Base-by-base conservation (phyloP, 345 rosid genomes). In the Pistacia vera region DNA sequence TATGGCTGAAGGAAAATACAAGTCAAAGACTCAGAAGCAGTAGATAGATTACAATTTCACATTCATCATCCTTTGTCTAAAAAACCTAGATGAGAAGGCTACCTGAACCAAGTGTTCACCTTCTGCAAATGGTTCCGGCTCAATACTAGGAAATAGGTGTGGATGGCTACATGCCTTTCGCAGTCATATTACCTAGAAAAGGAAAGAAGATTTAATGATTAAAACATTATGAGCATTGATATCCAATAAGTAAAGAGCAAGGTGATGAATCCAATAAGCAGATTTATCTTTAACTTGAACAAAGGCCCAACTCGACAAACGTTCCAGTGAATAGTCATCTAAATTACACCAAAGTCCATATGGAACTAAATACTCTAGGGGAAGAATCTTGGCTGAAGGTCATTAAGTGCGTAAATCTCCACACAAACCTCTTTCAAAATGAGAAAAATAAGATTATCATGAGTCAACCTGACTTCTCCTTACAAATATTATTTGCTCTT, bases 21-120 rank as follows among this genome's bases (percentile, higher is more conserved):
- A 80, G 28, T 41, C 17, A 30, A 8, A 48, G 63, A 69, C 49
- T 63, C 60, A 67, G 72, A 66, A 16, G 22, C 71, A 48, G 33
- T 7, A 7, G 17, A 61, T 3, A 30, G 28, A 4, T 33, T 25
- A n/a, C 71, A 61, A 33, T 25, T n/a, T n/a, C n/a, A n/a, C n/a
- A n/a, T n/a, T n/a, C n/a, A n/a, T n/a, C n/a, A 74, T 28, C 25
- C 69, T 33, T 71, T 49, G 46, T 30, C 6, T 11, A 33, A 33
- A 25, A 57, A 13, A 58, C 28, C 75, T 36, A 63, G 57, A 74
- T 33, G 68, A 63, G 20, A 77, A 28, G 35, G 70, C 17, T 84
- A 94, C 97, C 98, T 92, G 93, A 80, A 88, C 88, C 49, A 94
- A 90, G 83, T 94, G 98, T 85, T 93, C 97, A 67, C 93, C 98